These are phyloP conservation scores for Thraustochytrium striatum DNA, from an alignment of 352 stramenopile genomes.

Conservation along the genomic window DNA sequence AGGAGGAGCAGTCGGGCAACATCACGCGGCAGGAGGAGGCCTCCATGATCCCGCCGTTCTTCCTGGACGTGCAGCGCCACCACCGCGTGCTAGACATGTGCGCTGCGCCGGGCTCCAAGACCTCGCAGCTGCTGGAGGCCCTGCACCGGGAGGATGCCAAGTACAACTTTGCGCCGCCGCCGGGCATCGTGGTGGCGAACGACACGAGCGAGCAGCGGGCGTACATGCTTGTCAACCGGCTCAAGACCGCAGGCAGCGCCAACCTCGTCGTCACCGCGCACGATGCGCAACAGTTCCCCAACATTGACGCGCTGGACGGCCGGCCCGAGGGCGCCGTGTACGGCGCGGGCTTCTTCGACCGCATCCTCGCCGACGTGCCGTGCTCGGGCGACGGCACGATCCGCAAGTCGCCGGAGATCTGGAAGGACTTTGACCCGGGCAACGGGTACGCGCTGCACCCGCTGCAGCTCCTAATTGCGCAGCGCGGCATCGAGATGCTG, in stretches of 20 bases:
- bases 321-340: neutral
- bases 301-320: slow-evolving; percentile 63
- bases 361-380: slow-evolving; percentile 95
- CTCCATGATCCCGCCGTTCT: slow-evolving; percentile 96
- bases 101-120: slow-evolving; percentile 97
- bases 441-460: slow-evolving; percentile 85
- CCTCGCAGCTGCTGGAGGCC: slow-evolving; percentile 92
- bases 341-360: slow-evolving; percentile 81
- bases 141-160: slow-evolving; percentile 72
- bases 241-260: slow-evolving; percentile 72
- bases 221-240: slow-evolving; percentile 97
- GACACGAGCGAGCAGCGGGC: slow-evolving; percentile 93
- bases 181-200: slow-evolving; percentile 89
- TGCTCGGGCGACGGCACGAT: slow-evolving; percentile 97
- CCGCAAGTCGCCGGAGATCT: slow-evolving; percentile 94
- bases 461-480: slow-evolving; percentile 90
- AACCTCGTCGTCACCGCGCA: slow-evolving; percentile 90
- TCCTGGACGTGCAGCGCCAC: slow-evolving; percentile 86
- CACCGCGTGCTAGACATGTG: slow-evolving; percentile 96
- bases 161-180: slow-evolving; percentile 15
- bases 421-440: slow-evolving; percentile 85
- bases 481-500: slow-evolving; percentile 58
- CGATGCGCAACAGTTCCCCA: slow-evolving; percentile 90
- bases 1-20: slow-evolving; percentile 82
- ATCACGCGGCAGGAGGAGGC: slow-evolving; percentile 97